Evolutionary conservation across 2,329 filamentous ascomycete genomes (phyloP).

Genomic region (Hirsutella rhossiliensis): DNA sequence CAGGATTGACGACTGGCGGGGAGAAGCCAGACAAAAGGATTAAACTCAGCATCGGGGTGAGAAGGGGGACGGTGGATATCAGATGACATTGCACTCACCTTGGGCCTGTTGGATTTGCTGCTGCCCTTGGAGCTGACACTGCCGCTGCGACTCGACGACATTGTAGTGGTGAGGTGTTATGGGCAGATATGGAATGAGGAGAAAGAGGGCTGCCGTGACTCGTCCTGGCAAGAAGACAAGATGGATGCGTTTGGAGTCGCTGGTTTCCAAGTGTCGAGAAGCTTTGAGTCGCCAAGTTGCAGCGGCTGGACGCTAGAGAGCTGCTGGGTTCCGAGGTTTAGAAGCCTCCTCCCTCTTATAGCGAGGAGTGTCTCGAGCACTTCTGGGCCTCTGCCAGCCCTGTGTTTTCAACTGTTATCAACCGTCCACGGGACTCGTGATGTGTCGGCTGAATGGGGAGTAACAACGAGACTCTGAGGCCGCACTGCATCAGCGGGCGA

Average conservation of each 20-base stretch:
- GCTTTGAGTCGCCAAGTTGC: no score
- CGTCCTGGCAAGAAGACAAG: neutral
- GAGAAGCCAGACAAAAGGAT: neutral
- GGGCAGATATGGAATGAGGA: neutral
- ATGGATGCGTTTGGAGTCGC: no score
- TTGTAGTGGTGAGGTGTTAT: neutral
- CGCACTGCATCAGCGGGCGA: neutral
- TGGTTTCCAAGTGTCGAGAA: no score
- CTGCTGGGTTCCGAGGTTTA: no score
- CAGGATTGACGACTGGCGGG: constrained; percentile 37
- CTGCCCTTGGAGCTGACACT: constrained; percentile 3
- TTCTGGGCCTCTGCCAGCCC: no score
- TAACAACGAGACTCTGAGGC: neutral
- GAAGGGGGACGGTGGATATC: no score
- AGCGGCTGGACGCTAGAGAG: no score
- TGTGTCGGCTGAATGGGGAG: neutral
- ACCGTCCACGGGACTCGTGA: neutral
- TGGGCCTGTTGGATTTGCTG: constrained; percentile 2
- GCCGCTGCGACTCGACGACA: constrained; percentile 5
- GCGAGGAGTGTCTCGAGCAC: no score
- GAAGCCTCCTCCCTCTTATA: no score
- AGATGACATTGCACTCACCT: neutral
- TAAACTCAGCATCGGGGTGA: neutral
- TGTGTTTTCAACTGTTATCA: no score
- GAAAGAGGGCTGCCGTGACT: neutral